Percentiles rank a stretch among this genome's conserved stretches.
These are phyloP conservation scores for Lodderomyces theae DNA, from an alignment of 1,139 yeast genomes.

Conservation along the genomic window DNA sequence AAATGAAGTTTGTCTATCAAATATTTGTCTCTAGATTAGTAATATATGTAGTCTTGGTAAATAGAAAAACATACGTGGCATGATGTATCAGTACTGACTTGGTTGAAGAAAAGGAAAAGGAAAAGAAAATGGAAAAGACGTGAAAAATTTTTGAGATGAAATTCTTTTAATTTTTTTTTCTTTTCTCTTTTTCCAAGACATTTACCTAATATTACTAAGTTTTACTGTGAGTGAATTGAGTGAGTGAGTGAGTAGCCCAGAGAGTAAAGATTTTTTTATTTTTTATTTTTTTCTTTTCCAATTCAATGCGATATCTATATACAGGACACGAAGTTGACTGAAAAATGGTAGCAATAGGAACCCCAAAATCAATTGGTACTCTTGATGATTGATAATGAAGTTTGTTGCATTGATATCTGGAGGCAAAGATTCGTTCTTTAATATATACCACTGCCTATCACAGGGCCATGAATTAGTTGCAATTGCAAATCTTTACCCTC, in stretches of 20 bases:
- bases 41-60: constrained; percentile 3
- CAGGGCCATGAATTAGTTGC: constrained; percentile 86
- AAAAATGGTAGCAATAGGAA: background rate
- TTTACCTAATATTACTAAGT: too few species aligned
- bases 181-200: too few species aligned
- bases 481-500: constrained; percentile 79
- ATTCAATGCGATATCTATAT: background rate
- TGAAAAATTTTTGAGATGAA: constrained; percentile 6
- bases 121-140: constrained; percentile 2
- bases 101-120: constrained; percentile 9
- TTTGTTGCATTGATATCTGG: constrained; percentile 91
- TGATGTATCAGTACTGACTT: constrained; percentile 23
- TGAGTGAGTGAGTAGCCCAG: background rate
- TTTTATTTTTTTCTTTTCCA: background rate
- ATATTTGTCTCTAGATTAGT: constrained; percentile 9
- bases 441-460: constrained; percentile 75
- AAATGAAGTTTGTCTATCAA: constrained; percentile 9
- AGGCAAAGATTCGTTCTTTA: constrained; percentile 93
- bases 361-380: background rate
- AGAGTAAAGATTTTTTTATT: too few species aligned
- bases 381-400: constrained; percentile 52
- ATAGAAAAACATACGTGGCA: constrained; percentile 52
- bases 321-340: background rate
- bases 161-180: background rate
- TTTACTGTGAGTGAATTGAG: background rate